These are phyloP conservation scores for Hyaloscypha finlandica DNA, from an alignment of 495 filamentous ascomycete species.

Conservation along the genomic window DNA sequence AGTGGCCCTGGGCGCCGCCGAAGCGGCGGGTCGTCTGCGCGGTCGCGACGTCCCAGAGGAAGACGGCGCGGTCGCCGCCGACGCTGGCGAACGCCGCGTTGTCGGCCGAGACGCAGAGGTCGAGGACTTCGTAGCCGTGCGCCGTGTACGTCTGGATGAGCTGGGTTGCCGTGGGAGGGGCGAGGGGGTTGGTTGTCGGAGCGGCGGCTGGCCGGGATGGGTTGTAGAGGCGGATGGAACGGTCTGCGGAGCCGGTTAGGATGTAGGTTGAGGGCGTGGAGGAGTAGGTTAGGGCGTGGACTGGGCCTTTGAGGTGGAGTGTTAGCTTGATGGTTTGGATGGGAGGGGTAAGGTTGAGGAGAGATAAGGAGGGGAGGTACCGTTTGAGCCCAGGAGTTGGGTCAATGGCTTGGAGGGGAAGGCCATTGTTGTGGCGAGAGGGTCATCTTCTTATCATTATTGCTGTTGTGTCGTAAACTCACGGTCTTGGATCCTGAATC, in stretches of 20 bases:
- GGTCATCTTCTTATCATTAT: neutral
- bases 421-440: constrained; percentile 14
- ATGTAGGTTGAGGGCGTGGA: constrained; percentile 70
- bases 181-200: constrained; percentile 40
- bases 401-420: constrained; percentile 32
- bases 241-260: constrained; percentile 85
- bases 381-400: constrained; percentile 33
- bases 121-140: constrained; percentile 89
- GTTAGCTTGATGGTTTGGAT: neutral
- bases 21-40: constrained; percentile 75
- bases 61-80: constrained; percentile 87
- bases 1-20: constrained; percentile 62
- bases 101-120: constrained; percentile 67
- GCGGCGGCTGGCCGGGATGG: constrained; percentile 47
- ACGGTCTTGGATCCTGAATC: too few relatives aligned
- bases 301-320: constrained; percentile 52
- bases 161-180: constrained; percentile 39
- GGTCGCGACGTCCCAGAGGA: constrained; percentile 89
- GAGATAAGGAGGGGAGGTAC: constrained; percentile 12
- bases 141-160: constrained; percentile 86
- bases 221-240: constrained; percentile 80
- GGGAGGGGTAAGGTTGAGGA: neutral
- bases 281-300: constrained; percentile 74
- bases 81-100: constrained; percentile 81
- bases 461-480: neutral